These are phyloP conservation scores for Globisporangium irregulare DNA, from an alignment of 352 stramenopile genomes.

Conservation along the genomic window DNA sequence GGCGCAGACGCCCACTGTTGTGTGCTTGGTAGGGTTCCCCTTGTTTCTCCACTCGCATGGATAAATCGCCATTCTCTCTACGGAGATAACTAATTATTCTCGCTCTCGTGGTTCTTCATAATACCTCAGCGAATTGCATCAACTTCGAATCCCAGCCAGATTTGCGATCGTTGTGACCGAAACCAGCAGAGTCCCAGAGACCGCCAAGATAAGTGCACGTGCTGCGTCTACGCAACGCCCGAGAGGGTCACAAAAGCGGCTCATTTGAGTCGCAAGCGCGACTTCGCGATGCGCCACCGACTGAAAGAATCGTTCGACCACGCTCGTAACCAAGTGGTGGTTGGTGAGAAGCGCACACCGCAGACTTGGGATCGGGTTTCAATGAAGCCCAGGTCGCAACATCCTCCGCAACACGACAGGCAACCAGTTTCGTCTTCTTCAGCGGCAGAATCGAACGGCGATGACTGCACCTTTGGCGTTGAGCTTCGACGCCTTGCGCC, in stretches of 20 bases:
- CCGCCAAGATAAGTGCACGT: background rate
- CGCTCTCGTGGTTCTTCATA: background rate
- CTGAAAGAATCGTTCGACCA: constrained; percentile 17
- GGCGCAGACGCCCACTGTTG: constrained; percentile 14
- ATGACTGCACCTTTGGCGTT: background rate
- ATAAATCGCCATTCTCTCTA: background rate
- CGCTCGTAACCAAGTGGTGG: background rate
- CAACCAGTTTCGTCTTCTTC: background rate
- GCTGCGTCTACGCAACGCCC: constrained; percentile 29
- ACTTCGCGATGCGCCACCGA: background rate
- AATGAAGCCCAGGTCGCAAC: background rate
- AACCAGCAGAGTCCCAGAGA: background rate
- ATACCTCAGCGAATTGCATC: constrained; percentile 15
- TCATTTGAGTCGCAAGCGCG: constrained; percentile 12
- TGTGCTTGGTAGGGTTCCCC: constrained; percentile 27
- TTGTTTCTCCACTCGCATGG: background rate
- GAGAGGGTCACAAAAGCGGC: constrained; percentile 17
- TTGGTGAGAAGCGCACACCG: background rate
- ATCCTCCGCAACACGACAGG: background rate
- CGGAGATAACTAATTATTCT: background rate
- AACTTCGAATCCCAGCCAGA: background rate
- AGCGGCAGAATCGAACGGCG: background rate
- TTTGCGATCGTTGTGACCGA: constrained; percentile 1
- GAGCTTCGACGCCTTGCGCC: constrained; percentile 1
- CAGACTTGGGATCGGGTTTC: too few relatives aligned